Evolutionary conservation across 1,284 basidiomycete genomes (phyloP), one percentile per base, ranked within the genome.

Genomic region (Lentinus polychrous): DNA sequence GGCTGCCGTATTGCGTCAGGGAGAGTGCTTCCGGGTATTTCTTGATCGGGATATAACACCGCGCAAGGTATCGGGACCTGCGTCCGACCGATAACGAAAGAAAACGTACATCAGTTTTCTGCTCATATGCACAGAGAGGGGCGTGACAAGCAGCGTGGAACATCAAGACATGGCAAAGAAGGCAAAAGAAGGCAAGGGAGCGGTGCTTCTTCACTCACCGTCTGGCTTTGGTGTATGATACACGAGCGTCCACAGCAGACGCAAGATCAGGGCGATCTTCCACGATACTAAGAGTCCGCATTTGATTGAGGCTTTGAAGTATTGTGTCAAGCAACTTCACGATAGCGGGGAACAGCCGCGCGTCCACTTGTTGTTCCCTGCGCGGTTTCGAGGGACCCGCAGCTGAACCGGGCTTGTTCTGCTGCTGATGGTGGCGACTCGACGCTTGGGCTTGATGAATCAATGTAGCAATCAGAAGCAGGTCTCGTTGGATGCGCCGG

Each of bases 301-400:
- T 86, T 63, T 91, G 89, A 45, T 79, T 78, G 38, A 94, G 71
- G 58, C 83, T 86, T 66, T 94, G 91, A 10, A 94, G 66, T 24
- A 92, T 77, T 1, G 87, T 84, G 64, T 94, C 91, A 43, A 92
- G 79, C 1, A 94, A 72, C 66, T 94, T 95, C 64, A 95, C 84
- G 4, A 94, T 72, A 0, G 88, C 91, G 10, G 91, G 89, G 58
- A 84, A 86, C 5, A 90, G 67, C 39, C 88, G 74, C 47, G 73
- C 67, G 58, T 86, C 85, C 46, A 87, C 74, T 55, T 76, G 63
- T 56, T 74, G 72, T 54, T 67, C 36, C 14, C 42, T 32, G 57
- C 68, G 76, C 52, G 60, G 62, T 56, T 68, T 78, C 57, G 60
- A 60, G 27, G 51, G 51, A 27, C 51, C 53, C 2, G 62, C 57